Conservation (phyloP, 805 yeast species). For the Candida chauliodis region DNA sequence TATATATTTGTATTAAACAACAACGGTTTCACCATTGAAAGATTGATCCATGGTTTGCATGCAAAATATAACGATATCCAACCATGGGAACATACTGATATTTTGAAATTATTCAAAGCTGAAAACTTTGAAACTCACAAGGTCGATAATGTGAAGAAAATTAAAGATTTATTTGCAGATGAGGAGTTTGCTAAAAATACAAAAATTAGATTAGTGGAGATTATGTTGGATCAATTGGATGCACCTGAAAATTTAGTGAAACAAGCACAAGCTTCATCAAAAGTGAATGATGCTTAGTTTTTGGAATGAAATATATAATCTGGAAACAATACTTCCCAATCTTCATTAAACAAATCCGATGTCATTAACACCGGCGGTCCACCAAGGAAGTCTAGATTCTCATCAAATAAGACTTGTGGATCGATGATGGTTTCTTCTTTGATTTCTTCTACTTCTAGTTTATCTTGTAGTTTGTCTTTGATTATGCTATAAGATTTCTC, state of each 20-base stretch:
- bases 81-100: conserved; percentile 33
- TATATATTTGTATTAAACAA: conserved; percentile 39
- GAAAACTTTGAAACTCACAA: conserved; percentile 24
- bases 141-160: conserved; percentile 24
- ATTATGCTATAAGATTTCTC: conserved; percentile 43
- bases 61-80: conserved; percentile 38
- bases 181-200: conserved; percentile 25
- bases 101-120: conserved; percentile 31
- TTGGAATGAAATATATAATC: conserved; percentile 36
- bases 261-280: conserved; percentile 31
- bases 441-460: conserved; percentile 10
- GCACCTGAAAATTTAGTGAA: conserved; percentile 34
- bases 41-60: conserved; percentile 36
- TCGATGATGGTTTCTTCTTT: background rate
- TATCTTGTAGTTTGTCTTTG: conserved; percentile 26
- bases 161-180: conserved; percentile 23
- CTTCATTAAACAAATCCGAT: conserved; percentile 44
- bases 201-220: conserved; percentile 33
- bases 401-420: conserved; percentile 16
- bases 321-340: conserved; percentile 50
- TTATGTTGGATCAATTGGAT: conserved; percentile 35
- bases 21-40: conserved; percentile 39
- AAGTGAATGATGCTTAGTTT: conserved; percentile 18
- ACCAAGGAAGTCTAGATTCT: conserved; percentile 39
- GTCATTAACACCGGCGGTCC: conserved; percentile 54